Evolutionary conservation across 164 flowering plant genomes (phyloP).

Genomic region (Hamamelis virginiana): DNA sequence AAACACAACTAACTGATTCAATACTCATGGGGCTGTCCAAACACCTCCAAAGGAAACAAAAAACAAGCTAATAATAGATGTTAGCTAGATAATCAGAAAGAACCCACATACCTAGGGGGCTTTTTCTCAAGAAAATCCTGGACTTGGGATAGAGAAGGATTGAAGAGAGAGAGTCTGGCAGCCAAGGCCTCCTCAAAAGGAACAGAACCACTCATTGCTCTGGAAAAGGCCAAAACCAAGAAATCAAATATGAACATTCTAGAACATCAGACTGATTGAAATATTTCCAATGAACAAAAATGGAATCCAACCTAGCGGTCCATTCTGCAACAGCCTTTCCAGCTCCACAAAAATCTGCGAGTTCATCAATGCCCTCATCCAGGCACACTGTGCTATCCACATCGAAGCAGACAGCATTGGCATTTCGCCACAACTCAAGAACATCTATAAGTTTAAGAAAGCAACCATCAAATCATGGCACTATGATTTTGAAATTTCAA

Average conservation of each 20-base stretch:
- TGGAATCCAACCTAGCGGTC: slow-evolving; percentile 75
- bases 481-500: background rate
- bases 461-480: slow-evolving; percentile 9
- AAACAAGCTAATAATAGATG: background rate
- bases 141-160: slow-evolving; percentile 75
- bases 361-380: slow-evolving; percentile 98
- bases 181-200: slow-evolving; percentile 95
- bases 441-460: slow-evolving; percentile 39
- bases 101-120: slow-evolving; percentile 71
- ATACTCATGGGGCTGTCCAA: background rate
- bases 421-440: slow-evolving; percentile 67
- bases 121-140: slow-evolving; percentile 77
- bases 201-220: slow-evolving; percentile 98
- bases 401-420: slow-evolving; percentile 93
- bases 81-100: background rate
- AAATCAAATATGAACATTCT: slow-evolving; percentile 7
- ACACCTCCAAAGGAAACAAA: background rate
- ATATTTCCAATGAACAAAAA: background rate
- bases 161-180: slow-evolving; percentile 84
- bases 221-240: slow-evolving; percentile 25
- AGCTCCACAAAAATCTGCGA: slow-evolving; percentile 98
- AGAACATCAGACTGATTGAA: background rate
- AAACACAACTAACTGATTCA: background rate
- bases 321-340: slow-evolving; percentile 98
- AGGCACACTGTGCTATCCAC: slow-evolving; percentile 98